phyloP scores from a whole-genome alignment of 345 rosid genomes.

The Heritiera fomes region DNA sequence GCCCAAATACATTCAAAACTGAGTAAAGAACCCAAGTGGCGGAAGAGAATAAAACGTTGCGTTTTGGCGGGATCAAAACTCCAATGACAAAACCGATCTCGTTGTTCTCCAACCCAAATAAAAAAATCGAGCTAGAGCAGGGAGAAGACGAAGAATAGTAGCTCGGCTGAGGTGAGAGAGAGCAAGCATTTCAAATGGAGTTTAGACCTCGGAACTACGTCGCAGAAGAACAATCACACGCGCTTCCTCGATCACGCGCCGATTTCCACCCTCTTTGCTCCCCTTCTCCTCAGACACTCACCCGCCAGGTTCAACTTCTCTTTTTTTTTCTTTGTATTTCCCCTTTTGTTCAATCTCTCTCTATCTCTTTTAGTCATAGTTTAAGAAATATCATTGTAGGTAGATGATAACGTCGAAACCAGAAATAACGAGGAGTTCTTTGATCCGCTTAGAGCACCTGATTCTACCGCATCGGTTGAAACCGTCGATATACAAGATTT shows the following conservation, averaged over 20 bases:
- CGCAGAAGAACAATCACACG: slow-evolving; percentile 41
- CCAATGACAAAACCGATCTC: not conserved
- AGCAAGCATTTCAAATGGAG: slow-evolving; percentile 43
- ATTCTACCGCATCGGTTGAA: slow-evolving; percentile 30
- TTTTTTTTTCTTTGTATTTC: not conserved
- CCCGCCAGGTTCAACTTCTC: slow-evolving; percentile 40
- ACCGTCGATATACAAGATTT: slow-evolving; percentile 27
- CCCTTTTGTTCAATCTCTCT: not conserved
- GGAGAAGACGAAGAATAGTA: not conserved
- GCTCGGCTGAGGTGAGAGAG: not conserved
- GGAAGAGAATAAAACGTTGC: not conserved
- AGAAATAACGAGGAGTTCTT: slow-evolving; percentile 46
- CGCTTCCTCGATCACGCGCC: slow-evolving; percentile 55
- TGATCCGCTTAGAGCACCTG: slow-evolving; percentile 67
- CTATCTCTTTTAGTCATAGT: not conserved
- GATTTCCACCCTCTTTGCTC: slow-evolving; percentile 61
- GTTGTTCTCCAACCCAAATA: not conserved
- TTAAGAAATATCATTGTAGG: slow-evolving; percentile 31
- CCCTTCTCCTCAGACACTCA: slow-evolving; percentile 33
- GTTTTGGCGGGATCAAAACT: not conserved
- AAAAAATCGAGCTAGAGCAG: too few relatives aligned
- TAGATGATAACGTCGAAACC: slow-evolving; percentile 25
- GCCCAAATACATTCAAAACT: not conserved
- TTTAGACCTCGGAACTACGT: slow-evolving; percentile 68
- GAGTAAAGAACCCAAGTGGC: too few relatives aligned